Percentiles rank a stretch among this genome's conserved stretches.
Conservation (phyloP, 2,329 filamentous ascomycete species). For the Penicillium brevicompactum region DNA sequence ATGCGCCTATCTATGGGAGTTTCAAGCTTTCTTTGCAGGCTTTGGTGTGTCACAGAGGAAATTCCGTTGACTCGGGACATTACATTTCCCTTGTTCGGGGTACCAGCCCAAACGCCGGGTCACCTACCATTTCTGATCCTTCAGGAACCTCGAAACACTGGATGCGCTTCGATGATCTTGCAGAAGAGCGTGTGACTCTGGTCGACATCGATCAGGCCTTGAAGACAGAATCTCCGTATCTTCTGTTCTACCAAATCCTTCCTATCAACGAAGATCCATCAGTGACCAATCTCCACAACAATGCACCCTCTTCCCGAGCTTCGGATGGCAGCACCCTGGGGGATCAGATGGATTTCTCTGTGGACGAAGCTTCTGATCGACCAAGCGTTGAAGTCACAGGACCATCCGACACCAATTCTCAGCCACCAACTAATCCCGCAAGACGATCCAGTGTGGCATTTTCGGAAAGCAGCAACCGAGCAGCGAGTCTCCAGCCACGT, state of each 20-base stretch:
- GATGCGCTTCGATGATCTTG: slow-evolving; percentile 92
- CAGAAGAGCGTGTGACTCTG: slow-evolving; percentile 68
- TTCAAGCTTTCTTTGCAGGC: slow-evolving; percentile 93
- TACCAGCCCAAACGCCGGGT: slow-evolving; percentile 50
- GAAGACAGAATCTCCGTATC: slow-evolving; percentile 85
- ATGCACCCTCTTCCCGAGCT: slow-evolving; percentile 33
- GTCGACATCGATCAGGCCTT: slow-evolving; percentile 79
- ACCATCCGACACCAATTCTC: slow-evolving; percentile 25
- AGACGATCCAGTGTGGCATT: slow-evolving; percentile 33
- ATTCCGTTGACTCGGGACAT: slow-evolving; percentile 83
- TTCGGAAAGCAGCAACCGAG: slow-evolving; percentile 21
- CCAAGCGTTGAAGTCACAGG: slow-evolving; percentile 43
- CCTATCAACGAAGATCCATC: slow-evolving; percentile 72
- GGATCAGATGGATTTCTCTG: slow-evolving; percentile 2
- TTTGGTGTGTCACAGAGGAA: slow-evolving; percentile 87
- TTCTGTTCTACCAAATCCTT: slow-evolving; percentile 93
- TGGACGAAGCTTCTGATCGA: slow-evolving; percentile 30
- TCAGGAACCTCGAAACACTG: slow-evolving; percentile 74
- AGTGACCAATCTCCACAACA: slow-evolving; percentile 39
- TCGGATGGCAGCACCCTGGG: slow-evolving; percentile 24
- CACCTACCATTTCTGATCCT: slow-evolving; percentile 28
- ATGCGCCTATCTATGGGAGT: slow-evolving; percentile 73
- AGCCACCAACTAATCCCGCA: slow-evolving; percentile 16
- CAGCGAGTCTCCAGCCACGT: slow-evolving; percentile 18
- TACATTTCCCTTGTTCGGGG: slow-evolving; percentile 86